Evolutionary conservation across 2,329 filamentous ascomycete species (phyloP), one percentile per base, ranked within the genome.

Genomic region (Chaetomiaceae sp.): DNA sequence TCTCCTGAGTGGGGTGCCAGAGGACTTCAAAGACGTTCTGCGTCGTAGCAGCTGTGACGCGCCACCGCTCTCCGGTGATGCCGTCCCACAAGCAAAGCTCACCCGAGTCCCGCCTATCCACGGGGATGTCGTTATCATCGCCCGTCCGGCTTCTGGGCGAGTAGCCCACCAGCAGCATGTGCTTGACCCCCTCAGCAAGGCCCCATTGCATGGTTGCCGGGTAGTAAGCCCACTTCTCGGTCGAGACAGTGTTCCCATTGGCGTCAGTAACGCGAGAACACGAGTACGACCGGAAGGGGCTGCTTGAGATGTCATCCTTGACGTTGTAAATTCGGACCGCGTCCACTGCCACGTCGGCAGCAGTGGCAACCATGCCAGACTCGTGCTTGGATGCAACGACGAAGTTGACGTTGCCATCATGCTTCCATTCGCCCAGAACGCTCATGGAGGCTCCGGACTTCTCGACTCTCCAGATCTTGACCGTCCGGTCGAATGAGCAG

Each of bases 171-270:
- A 83, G 69, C 0, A 86, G 71, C 6, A 84, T 68, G 58, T 83
- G 76, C 1, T 69, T 68, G 1, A 77, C 75, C 1, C 59, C 65
- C 0, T 65, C 56, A 1, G 73, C 69, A 22, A 71, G 64, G 0
- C 82, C 83, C 82, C 83, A 86, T 62, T 81, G 80, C 64, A 85
- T 78, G 0, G 82, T 83, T 0, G 83, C 79, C 0, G 83, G 83
- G 54, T 74, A 82, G 61, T 85, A 85, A 0, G 79, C 78, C 83
- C 83, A 86, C 49, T 75, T 78, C 8, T 76, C 73, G 2, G 59
- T 69, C 37, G 59, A 62, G 54, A 64, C 44, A 3, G 54, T 54
- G 51, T 68, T 59, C 63, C 68, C 69, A 25, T 63, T 59, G 33
- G 53, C 50, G 38, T 69, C 63, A 4, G 58, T 59, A 42, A 68